Conservation (phyloP, 208 protist species). For the Vickermania spadyakhi region DNA sequence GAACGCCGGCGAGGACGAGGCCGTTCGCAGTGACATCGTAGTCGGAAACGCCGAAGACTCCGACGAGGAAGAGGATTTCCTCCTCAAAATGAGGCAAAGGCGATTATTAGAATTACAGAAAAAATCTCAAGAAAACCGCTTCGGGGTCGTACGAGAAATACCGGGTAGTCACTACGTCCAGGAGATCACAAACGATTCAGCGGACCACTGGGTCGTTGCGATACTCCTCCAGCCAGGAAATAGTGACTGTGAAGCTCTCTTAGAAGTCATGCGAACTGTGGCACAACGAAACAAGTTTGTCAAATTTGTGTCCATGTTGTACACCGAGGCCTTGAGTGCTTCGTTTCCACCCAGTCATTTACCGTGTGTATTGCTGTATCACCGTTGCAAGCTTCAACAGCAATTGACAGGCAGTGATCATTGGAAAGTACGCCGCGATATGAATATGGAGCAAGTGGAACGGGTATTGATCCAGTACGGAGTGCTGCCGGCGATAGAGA, state of each 20-base stretch:
- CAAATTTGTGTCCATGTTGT: slow-evolving; percentile 82
- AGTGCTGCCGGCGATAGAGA: slow-evolving; percentile 25
- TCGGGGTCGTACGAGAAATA: slow-evolving; percentile 65
- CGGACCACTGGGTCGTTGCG: slow-evolving; percentile 51
- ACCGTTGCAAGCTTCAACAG: slow-evolving; percentile 41
- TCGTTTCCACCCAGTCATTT: slow-evolving; percentile 71
- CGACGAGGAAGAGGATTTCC: slow-evolving; percentile 71
- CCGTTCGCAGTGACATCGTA: neutral
- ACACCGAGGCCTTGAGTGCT: slow-evolving; percentile 53
- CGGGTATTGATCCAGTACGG: slow-evolving; percentile 26
- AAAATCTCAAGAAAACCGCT: slow-evolving; percentile 36
- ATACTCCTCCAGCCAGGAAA: slow-evolving; percentile 59
- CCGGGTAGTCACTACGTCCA: slow-evolving; percentile 56
- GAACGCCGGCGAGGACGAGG: slow-evolving; percentile 7
- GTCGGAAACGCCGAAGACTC: slow-evolving; percentile 11
- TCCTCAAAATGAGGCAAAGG: slow-evolving; percentile 39
- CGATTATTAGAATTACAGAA: slow-evolving; percentile 56
- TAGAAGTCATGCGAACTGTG: slow-evolving; percentile 53
- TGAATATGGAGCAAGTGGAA: slow-evolving; percentile 47
- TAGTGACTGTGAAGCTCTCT: slow-evolving; percentile 64
- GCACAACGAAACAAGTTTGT: slow-evolving; percentile 55
- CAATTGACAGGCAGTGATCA: slow-evolving; percentile 57
- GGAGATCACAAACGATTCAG: slow-evolving; percentile 78
- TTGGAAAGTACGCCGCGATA: slow-evolving; percentile 30
- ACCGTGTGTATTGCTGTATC: slow-evolving; percentile 80